These are phyloP conservation scores for Metschnikowia shivogae DNA, from an alignment of 805 yeast species.

Conservation along the genomic window DNA sequence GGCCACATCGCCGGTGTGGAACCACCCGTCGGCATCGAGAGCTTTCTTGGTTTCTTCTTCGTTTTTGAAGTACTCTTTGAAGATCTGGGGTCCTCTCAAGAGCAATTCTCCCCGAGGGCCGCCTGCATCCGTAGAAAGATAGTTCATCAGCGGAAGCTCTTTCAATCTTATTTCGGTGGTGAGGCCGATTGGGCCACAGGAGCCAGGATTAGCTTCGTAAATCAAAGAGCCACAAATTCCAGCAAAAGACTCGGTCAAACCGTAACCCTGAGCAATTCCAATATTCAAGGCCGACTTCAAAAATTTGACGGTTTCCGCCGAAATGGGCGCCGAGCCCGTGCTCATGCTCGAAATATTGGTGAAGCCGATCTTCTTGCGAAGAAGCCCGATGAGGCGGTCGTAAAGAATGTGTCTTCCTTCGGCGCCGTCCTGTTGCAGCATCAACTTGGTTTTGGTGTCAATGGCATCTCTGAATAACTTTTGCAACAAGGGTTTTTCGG, in stretches of 20 bases:
- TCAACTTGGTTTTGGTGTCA: conserved; percentile 25
- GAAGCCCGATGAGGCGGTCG: conserved; percentile 28
- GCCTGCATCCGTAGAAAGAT: conserved; percentile 18
- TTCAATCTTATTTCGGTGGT: conserved; percentile 20
- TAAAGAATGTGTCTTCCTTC: conserved; percentile 32
- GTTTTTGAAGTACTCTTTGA: conserved; percentile 24
- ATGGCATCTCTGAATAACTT: conserved; percentile 29
- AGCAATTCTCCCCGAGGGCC: conserved; percentile 28
- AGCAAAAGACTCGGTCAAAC: conserved; percentile 30
- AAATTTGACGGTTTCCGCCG: conserved; percentile 20
- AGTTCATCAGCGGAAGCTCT: conserved; percentile 25
- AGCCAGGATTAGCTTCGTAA: conserved; percentile 21
- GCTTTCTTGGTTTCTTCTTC: conserved; percentile 22
- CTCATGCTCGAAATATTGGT: conserved; percentile 23
- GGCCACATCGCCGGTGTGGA: conserved; percentile 42
- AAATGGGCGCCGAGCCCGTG: conserved; percentile 27
- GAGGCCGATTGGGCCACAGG: conserved; percentile 22
- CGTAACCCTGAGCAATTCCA: conserved; percentile 32
- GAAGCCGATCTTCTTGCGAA: conserved; percentile 31
- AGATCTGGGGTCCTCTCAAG: conserved; percentile 25
- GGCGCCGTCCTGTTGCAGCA: conserved; percentile 37
- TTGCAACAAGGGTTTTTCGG: conserved; percentile 28
- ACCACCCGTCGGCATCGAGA: conserved; percentile 24
- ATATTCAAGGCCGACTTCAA: conserved; percentile 23
- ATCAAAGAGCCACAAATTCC: conserved; percentile 18